Percentiles rank a stretch among this genome's conserved stretches.
These are phyloP conservation scores for Xylaria longipes DNA, from an alignment of 495 filamentous ascomycete species.

Conservation along the genomic window DNA sequence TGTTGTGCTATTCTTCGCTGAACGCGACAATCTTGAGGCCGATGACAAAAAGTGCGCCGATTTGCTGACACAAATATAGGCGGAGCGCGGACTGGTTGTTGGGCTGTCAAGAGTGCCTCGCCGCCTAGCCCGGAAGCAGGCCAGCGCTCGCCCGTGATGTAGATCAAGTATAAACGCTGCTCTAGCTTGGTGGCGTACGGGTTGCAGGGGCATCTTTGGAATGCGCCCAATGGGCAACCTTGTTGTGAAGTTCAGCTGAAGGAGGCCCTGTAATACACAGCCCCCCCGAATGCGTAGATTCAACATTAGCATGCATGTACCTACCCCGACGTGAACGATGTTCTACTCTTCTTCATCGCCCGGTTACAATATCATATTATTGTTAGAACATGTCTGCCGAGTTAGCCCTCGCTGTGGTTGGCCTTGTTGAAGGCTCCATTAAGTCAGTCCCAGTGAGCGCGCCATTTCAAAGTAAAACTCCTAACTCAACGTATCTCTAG, in stretches of 20 bases:
- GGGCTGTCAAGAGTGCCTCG: slow-evolving; percentile 10
- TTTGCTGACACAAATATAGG: slow-evolving; percentile 11
- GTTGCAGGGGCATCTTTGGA: slow-evolving; percentile 1
- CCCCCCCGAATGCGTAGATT: neutral
- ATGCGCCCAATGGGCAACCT: slow-evolving; percentile 9
- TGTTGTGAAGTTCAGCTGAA: neutral
- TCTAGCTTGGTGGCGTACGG: neutral
- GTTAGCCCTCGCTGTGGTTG: slow-evolving; percentile 2
- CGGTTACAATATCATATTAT: neutral
- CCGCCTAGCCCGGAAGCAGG: neutral
- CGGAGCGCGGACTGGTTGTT: slow-evolving; percentile 31
- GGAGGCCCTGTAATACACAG: slow-evolving; percentile 10
- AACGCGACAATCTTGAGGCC: neutral
- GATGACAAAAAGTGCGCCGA: neutral
- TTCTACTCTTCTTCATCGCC: neutral
- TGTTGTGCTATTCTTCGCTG: neutral
- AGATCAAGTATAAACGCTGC: neutral
- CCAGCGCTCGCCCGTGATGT: neutral
- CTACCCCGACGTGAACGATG: neutral
- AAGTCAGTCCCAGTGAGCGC: neutral
- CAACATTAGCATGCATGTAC: neutral
- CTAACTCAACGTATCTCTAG: neutral
- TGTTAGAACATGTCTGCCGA: slow-evolving; percentile 26
- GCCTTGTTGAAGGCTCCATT: slow-evolving; percentile 15
- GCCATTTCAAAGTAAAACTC: neutral